Percentiles rank a stretch among this genome's conserved stretches.
phyloP scores from a whole-genome alignment of 495 filamentous ascomycete genomes.

The Parmelia sp. region DNA sequence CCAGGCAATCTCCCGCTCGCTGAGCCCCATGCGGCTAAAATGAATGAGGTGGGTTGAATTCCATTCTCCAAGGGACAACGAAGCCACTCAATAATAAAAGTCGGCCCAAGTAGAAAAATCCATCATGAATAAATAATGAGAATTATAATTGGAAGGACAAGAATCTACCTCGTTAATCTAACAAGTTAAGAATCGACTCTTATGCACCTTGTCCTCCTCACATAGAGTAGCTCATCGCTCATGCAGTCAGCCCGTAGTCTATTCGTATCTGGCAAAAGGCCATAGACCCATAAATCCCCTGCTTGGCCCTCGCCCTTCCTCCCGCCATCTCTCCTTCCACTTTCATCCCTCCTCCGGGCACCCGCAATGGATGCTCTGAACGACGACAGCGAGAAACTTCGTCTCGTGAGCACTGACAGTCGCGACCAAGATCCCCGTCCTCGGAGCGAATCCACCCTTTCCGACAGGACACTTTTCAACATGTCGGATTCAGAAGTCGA shows the following conservation, averaged over 20 bases:
- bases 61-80: too few relatives aligned
- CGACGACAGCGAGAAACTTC: slow-evolving; percentile 10
- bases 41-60: too few relatives aligned
- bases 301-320: not conserved
- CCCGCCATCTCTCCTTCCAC: not conserved
- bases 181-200: not conserved
- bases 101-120: too few relatives aligned
- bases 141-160: not conserved
- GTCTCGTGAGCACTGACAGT: slow-evolving; percentile 8
- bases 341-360: not conserved
- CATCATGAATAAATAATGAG: not conserved
- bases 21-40: not conserved
- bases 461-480: slow-evolving; percentile 22
- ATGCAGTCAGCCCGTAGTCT: not conserved
- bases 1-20: not conserved
- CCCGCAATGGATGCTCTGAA: slow-evolving; percentile 18
- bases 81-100: too few relatives aligned
- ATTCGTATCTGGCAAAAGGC: not conserved
- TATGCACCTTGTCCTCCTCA: not conserved
- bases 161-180: too few relatives aligned
- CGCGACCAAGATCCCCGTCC: slow-evolving; percentile 6
- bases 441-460: slow-evolving; percentile 19
- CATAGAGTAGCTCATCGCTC: too few relatives aligned
- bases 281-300: not conserved
- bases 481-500: slow-evolving; percentile 25